phyloP scores from a whole-genome alignment of 129 eudicot species.

The Kitagawia praeruptora region DNA sequence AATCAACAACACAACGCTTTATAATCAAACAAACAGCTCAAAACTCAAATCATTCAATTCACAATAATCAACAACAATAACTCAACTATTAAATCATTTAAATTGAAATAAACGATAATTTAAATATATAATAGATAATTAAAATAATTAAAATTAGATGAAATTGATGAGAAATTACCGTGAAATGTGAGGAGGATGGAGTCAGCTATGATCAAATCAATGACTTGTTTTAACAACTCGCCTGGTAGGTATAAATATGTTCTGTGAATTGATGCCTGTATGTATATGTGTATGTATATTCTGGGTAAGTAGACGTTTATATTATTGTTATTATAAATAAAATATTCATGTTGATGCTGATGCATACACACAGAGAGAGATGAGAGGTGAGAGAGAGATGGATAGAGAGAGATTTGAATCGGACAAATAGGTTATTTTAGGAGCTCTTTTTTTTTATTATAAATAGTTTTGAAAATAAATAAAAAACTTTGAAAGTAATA shows the following conservation, averaged over 20 bases:
- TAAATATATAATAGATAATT: not conserved
- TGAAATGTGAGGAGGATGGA: not conserved
- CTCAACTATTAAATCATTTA: not conserved
- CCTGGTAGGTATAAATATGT: too few species aligned
- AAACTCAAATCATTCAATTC: not conserved
- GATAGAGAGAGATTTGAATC: not conserved
- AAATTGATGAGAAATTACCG: not conserved
- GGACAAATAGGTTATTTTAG: not conserved
- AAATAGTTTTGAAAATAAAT: too few species aligned
- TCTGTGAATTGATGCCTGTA: not conserved
- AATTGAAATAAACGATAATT: not conserved
- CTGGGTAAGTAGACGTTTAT: not conserved
- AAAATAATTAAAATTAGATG: not conserved
- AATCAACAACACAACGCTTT: not conserved
- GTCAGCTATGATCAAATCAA: not conserved
- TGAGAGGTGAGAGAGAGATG: not conserved
- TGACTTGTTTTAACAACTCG: not conserved
- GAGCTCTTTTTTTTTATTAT: too few species aligned
- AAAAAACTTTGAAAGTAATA: too few species aligned
- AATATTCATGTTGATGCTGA: not conserved
- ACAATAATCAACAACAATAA: not conserved
- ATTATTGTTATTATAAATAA: not conserved
- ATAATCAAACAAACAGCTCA: not conserved
- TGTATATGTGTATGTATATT: not conserved
- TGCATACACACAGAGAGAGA: not conserved